Conservation (phyloP, 139 green algal genomes). For the Chlorella sp. region DNA sequence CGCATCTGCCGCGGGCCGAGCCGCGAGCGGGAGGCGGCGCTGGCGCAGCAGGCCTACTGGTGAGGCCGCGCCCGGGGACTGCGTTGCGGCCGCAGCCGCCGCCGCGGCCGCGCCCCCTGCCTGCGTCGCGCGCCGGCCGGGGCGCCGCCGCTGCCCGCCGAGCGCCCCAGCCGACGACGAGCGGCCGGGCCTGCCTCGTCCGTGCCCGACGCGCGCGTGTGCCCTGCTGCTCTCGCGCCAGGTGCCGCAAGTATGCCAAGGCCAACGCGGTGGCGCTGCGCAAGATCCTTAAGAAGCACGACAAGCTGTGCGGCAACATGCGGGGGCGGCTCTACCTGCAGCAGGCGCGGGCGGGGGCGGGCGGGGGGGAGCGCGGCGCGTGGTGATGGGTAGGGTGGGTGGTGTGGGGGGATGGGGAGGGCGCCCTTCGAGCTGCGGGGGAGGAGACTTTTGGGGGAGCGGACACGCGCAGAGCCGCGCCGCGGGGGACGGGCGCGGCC, state of each 20-base stretch:
- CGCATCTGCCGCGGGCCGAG: background rate
- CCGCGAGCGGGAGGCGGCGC: background rate
- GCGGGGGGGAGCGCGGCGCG: background rate
- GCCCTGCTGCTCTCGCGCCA: no score
- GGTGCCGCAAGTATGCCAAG: slow-evolving; percentile 51
- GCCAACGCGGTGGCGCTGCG: slow-evolving; percentile 53
- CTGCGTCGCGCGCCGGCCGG: no score
- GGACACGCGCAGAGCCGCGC: background rate
- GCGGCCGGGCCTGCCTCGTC: no score
- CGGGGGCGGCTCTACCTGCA: slow-evolving; percentile 45
- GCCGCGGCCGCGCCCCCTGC: no score
- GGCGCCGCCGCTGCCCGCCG: no score
- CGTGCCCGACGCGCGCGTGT: no score
- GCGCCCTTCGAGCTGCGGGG: background rate
- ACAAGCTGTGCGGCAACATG: slow-evolving; percentile 46
- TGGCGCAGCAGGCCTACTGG: slow-evolving; percentile 47
- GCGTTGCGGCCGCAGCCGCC: no score
- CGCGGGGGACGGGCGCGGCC: background rate
- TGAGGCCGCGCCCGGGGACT: no score
- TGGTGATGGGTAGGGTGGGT: background rate
- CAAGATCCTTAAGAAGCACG: slow-evolving; percentile 66
- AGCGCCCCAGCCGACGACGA: no score
- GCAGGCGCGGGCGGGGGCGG: background rate
- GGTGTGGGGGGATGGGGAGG: background rate
- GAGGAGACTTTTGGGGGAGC: background rate